Evolutionary conservation across 768 basidiomycete species (phyloP), one percentile per base, ranked within the genome.

Genomic region (Pilatotrama ljubarskyi): DNA sequence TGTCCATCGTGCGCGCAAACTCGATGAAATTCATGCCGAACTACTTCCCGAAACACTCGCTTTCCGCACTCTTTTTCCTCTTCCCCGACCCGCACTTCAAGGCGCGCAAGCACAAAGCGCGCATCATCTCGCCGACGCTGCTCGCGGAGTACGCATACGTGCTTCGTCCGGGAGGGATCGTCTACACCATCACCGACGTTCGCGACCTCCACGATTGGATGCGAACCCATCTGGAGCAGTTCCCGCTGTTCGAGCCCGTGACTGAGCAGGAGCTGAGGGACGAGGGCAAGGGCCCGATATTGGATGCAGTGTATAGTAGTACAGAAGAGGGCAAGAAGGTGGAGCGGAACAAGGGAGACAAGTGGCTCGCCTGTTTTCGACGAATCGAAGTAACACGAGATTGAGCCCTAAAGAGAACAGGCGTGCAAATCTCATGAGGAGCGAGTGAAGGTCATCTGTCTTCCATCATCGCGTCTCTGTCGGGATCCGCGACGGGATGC

Each of bases 1-100:
- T 97, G 55, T 94, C 93, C 36, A 85, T 98, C 63, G 90, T 97
- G 63, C 88, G 97, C 50, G 95, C 92, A 14, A 99, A 99, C 72
- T 90, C 94, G 47, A 98, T 98, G 95, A 98, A 98, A 76, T 98
- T 98, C 74, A 81, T 98, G 55, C 91, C 95, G 6, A 98, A 98
- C 75, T 98, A 94, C 74, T 97, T 99, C 74, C 71, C 81, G 22
- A 95, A 95, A 71, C 87, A 87, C 58, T 96, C 96, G 63, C 80
- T 99, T 37, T 88, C 90, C 18, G 87, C 96, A 48, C 80, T 99
- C 50, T 99, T 99, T 77, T 98, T 99, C 79, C 84, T 98, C 59
- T 99, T 98, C 76, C 97, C 97, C 41, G 97, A 99, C 74, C 97
- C 97, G 0, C 97, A 98, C 73, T 99, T 99, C 84, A 98, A 99